Base-by-base conservation (phyloP, 2,329 filamentous ascomycete species). In the Chaetomiaceae sp. region DNA sequence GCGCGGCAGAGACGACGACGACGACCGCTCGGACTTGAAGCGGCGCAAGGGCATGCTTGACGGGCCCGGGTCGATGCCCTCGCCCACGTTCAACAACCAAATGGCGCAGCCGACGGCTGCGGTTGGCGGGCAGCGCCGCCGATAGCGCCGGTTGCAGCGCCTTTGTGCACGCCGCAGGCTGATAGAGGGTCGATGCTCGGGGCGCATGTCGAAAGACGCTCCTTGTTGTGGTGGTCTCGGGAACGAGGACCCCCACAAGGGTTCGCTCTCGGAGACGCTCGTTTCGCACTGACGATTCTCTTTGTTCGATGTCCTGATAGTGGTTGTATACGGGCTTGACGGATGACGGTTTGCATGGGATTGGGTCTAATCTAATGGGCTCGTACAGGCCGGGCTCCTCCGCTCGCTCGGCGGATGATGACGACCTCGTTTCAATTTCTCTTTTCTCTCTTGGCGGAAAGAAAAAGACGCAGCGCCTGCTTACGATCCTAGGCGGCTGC, bases 251-350 rank as follows among this genome's bases (percentile, higher is more conserved):
- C 44, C 34, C 17, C 38, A 27, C 17, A n/a, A 19, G 15, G 36
- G n/a, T 15, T 23, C 19, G 25, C 36, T 54, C 31, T 38, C 37
- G 34, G 46, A 44, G 52, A 58, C 43, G 53, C 55, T 57, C 52
- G 8, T 42, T 54, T 59, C 59, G 64, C 65, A 56, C 55, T 46
- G 15, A 63, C 61, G 59, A 59, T 60, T 57, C 60, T 58, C 56
- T 56, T 50, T 62, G 58, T 59, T 54, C 36, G 45, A 58, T 59
- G 59, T 59, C 58, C 53, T 72, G 81, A 84, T 60, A 74, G 74
- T 50, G 60, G 58, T 78, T 80, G 84, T 56, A 83, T 85, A 68
- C 72, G 57, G 83, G 85, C 54, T 50, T 47, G 82, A 87, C 54
- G 78, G 84, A 57, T 72, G 59, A 76, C 53, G 63, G 53, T 49